Base-by-base conservation (phyloP, 129 eudicot species). In the Flaveria bidentis region DNA sequence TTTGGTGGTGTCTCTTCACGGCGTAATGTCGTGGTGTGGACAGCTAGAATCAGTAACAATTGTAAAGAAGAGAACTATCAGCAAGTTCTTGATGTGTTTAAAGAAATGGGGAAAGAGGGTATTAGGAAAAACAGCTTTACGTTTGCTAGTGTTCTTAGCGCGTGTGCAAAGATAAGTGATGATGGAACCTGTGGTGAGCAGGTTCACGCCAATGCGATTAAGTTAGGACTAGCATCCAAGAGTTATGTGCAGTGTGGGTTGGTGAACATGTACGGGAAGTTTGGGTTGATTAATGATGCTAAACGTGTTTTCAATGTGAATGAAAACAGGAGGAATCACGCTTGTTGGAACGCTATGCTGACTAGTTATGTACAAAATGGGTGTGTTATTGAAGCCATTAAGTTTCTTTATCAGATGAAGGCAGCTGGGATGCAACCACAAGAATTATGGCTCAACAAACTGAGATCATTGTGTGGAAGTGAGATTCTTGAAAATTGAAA, bases 331-430 rank as follows among this genome's bases (percentile, higher is more conserved):
- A 83, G 88, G 64, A 89, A 78, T 46, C 51, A 10, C 64, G 93
- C 91, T 0, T 89, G 90, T 80, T 92, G 90, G 96, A 89, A 87
- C 64, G 86, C 96, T 23, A 84, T 92, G 93, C 65, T 89, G 74
- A 77, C 71, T 33, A 85, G 85, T 72, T 89, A 60, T 28, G 82
- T 86, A 67, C 83, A 75, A 15, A 74, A 90, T 66, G 98, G 96
- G 15, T 68, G 78, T 26, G 79, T 63, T 74, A 56, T 86, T 67
- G 94, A 92, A 76, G 94, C 94, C 39, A 80, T 88, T 39, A 88
- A 83, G 78, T 46, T 88, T 79, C 86, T 92, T 49, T 84, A 88
- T 76, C 82, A 88, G 52, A 92, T 92, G 96, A 89, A 86, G 73
- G 86, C 74, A 13, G 86, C 91, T 76, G 92, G 91, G 36, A 50